Evolutionary conservation across 2,329 filamentous ascomycete genomes (phyloP), one percentile per base, ranked within the genome.

Genomic region (Botrytis sinoallii): DNA sequence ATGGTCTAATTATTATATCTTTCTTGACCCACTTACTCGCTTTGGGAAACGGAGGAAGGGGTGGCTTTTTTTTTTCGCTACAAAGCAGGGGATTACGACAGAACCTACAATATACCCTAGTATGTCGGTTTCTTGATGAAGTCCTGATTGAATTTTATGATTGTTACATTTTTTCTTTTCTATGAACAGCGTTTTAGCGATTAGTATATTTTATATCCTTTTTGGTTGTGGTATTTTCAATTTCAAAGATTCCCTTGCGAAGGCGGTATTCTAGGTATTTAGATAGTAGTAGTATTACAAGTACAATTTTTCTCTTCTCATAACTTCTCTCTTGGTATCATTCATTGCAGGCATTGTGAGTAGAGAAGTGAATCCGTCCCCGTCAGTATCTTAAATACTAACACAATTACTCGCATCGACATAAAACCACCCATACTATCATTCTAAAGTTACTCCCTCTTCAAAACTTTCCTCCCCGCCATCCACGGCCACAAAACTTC

Each of bases 401-500:
- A 55, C 7, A 6, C 9, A 25, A 42, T 22, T 35, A 22, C 38
- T 16, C 25, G 48, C 25, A n/a, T 55, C 48, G 48, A n/a, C 25
- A n/a, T 55, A n/a, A n/a, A 29, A 67, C 38, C 22, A 18, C 16
- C 25, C 38, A 29, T 29, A 55, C 25, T 29, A 16, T 1, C 25
- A 25, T 29, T 25, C 42, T 29, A 12, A 25, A 7, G 7, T 18
- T 68, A 69, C 66, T 73, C 66, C 66, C 46, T 70, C 46, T 40
- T 70, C 32, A 96, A 93, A 77, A 84, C 87, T 68, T 92, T 88
- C 80, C 88, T 85, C 0, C 92, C 92, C 73, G 91, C 92, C 95
- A 99, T 97, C 87, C 91, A 98, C 35, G 89, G 89, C 80, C 91
- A 87, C 81, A 99, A 83, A 29, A 92, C 92, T 83, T 93, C 89